Evolutionary conservation across 106 monocot species (phyloP), one percentile per base, ranked within the genome.

Genomic region (Dioscorea alata): DNA sequence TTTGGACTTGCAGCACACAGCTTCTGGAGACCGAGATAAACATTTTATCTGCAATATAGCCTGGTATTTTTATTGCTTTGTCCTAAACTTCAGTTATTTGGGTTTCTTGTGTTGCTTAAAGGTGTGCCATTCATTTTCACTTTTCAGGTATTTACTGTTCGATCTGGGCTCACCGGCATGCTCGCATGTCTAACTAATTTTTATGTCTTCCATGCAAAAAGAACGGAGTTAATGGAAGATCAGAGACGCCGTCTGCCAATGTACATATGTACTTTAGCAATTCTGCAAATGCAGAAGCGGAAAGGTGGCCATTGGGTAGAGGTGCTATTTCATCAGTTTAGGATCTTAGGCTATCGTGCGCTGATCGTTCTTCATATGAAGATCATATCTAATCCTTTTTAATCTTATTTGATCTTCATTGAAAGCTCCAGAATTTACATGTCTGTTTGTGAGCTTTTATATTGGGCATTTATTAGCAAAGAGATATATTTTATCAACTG

Each of bases 1-100:
- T 72, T 19, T 73, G 7, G n/a, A 61, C 42, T 70, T 78, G 63
- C 88, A 88, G 86, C 70, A 60, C 79, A 66, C 65, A 60, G 59
- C 33, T 91, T 85, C 66, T 96, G 91, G 95, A 86, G 87, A 75
- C 79, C 85, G 25, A 82, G 87, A 82, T 94, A 64, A 79, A 21
- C 28, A 20, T 54, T 5, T 63, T 2, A 60, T 31, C 23, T 67
- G n/a, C 14, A 64, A 24, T 35, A n/a, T 25, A 33, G 22, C 10
- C 20, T 66, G 63, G 78, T 78, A 73, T 49, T 1, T 19, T 64
- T 42, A 12, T 20, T 54, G 10, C 59, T 23, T 59, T 52, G 1
- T 13, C 21, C 13, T 32, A 34, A 25, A 25, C 9, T 18, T 63
- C 31, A 25, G 63, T 63, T 16, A 33, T 16, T 42, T 65, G 0